Percentiles rank a stretch among this genome's conserved stretches.
Evolutionary conservation across 345 rosid species (phyloP).

Genomic region (Sisymbrium irio): DNA sequence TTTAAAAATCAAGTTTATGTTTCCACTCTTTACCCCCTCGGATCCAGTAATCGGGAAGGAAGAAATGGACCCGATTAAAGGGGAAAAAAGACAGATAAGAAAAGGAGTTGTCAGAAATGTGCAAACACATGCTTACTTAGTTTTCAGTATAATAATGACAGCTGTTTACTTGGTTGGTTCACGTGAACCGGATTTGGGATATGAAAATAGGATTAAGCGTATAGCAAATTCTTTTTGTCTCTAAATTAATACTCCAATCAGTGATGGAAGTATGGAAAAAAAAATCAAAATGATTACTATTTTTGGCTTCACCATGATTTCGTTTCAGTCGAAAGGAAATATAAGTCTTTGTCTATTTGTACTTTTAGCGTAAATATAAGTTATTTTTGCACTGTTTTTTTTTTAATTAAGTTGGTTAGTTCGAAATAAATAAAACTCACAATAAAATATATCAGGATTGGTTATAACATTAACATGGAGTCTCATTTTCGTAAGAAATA

Average conservation of each 20-base stretch:
- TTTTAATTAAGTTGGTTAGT: neutral
- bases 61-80: neutral
- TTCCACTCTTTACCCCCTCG: neutral
- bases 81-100: constrained; percentile 27
- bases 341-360: neutral
- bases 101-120: constrained; percentile 36
- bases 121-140: constrained; percentile 31
- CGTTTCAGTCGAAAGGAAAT: neutral
- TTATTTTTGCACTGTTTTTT: neutral
- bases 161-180: constrained; percentile 30
- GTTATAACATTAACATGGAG: neutral
- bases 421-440: no score
- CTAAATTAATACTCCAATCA: neutral
- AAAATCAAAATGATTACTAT: neutral
- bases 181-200: constrained; percentile 21
- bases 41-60: constrained; percentile 6
- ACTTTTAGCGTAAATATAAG: neutral
- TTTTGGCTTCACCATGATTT: neutral
- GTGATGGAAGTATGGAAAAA: neutral
- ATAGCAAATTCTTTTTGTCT: neutral
- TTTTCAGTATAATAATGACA: constrained; percentile 24
- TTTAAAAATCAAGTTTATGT: neutral
- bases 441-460: no score
- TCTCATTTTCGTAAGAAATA: neutral
- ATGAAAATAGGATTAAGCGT: neutral